Evolutionary conservation across 176 grass and related monocot genomes (phyloP), one percentile per base, ranked within the genome.

Genomic region (Oryza meyeriana): DNA sequence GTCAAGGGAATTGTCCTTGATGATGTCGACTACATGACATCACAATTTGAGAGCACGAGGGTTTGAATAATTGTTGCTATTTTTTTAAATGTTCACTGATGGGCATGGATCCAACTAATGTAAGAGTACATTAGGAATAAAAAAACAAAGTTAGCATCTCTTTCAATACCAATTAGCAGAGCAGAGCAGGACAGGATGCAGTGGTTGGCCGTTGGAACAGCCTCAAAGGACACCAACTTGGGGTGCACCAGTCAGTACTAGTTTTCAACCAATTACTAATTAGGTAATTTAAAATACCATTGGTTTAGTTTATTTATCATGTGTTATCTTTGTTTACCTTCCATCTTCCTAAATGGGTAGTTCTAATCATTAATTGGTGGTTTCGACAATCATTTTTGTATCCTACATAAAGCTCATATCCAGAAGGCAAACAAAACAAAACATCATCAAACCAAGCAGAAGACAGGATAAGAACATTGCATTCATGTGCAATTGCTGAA

Each of bases 11-110:
- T 80, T 32, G 40, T 29, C 52, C 2, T 63, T 65, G 76, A 61
- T 91, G 89, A 87, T 80, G 79, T 78, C 38, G n/a, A 66, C 38
- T 35, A 10, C 29, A 85, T 91, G 85, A 91, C 83, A 74, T 94
- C 92, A 79, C 61, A 31, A 3, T 27, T 83, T 50, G 69, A 63
- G 62, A 74, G 70, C 39, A 67, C 16, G 27, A 88, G 83, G 79
- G 66, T 36, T 55, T 91, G 72, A 86, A 81, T 50, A 72, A 77
- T 78, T 59, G 48, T 9, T 12, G 8, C n/a, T 85, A 10, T 16
- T 29, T 34, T 34, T 28, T 31, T 41, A 69, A 75, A 52, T 22
- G 66, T 13, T 26, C 0, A 11, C 27, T 45, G 22, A 61, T 72
- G 27, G 59, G 14, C 42, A 61, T 66, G 77, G 61, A 65, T 81